phyloP scores from a whole-genome alignment of 2,329 filamentous ascomycete species.

The Capronia americana region DNA sequence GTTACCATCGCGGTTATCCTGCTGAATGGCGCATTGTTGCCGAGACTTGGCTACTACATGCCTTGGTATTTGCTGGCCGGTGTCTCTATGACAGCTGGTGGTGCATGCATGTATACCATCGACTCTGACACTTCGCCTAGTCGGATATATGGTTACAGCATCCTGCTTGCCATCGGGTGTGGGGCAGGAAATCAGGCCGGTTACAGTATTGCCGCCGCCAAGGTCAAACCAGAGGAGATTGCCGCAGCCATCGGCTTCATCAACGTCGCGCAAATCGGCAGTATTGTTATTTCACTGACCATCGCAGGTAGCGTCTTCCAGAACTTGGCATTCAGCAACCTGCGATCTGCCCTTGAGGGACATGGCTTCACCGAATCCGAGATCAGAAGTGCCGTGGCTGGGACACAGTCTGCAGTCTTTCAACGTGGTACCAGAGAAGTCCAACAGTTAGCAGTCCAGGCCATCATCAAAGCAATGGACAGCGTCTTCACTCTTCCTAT shows the following conservation, averaged over 20 bases:
- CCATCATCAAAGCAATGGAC: constrained; percentile 35
- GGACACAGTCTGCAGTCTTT: constrained; percentile 28
- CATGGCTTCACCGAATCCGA: constrained; percentile 22
- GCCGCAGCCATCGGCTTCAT: constrained; percentile 17
- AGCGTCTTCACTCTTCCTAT: constrained; percentile 38
- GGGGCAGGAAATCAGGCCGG: constrained; percentile 36
- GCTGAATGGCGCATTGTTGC: constrained; percentile 37
- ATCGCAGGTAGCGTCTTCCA: constrained; percentile 28
- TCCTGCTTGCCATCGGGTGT: constrained; percentile 39
- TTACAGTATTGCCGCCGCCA: constrained; percentile 34
- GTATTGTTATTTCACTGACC: constrained; percentile 14
- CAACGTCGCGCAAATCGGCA: constrained; percentile 26
- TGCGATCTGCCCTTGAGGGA: constrained; percentile 17
- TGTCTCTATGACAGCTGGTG: constrained; percentile 37
- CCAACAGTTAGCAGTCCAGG: constrained; percentile 31
- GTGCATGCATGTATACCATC: constrained; percentile 37
- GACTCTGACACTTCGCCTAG: constrained; percentile 31
- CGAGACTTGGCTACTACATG: constrained; percentile 39
- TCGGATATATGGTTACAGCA: constrained; percentile 41
- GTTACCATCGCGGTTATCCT: constrained; percentile 39
- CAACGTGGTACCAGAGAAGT: constrained; percentile 32
- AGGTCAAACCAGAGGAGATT: constrained; percentile 12
- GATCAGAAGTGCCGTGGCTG: constrained; percentile 23
- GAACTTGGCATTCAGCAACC: constrained; percentile 19
- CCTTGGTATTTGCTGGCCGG: constrained; percentile 43